Evolutionary conservation across 148 eudicot genomes (phyloP), one percentile per base, ranked within the genome.

Genomic region (Drosera capensis): DNA sequence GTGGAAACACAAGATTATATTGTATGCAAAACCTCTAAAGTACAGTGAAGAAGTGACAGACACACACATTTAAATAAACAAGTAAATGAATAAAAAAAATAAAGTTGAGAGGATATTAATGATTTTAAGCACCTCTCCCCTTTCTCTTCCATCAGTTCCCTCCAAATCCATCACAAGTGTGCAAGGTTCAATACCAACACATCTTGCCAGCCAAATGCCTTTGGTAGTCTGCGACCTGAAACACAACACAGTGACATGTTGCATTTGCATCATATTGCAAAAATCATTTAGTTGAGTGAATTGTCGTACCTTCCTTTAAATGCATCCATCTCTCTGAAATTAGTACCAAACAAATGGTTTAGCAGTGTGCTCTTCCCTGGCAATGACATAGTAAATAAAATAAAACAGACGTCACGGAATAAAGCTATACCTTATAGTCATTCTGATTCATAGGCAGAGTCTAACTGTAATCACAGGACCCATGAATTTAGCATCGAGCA

Each of bases 81-180:
- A n/a, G n/a, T n/a, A n/a, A n/a, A n/a, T n/a, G n/a, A n/a, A n/a
- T n/a, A n/a, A n/a, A n/a, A n/a, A n/a, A n/a, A n/a, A n/a, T n/a
- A n/a, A n/a, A n/a, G n/a, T n/a, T n/a, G n/a, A n/a, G n/a, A n/a
- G n/a, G n/a, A n/a, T n/a, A n/a, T n/a, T n/a, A n/a, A n/a, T n/a
- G n/a, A n/a, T n/a, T n/a, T n/a, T n/a, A n/a, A n/a, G n/a, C 39
- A 80, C 97, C 94, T 88, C 97, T 63, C 97, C 97, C 54, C 97
- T 74, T 73, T 88, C 97, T 78, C 97, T 77, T 57, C 97, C 97
- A 62, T 88, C 97, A 36, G 92, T 88, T 46, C 97, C 97, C 79
- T 88, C 97, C 71, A 83, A 68, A 78, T 88, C 97, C 97, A 88
- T 88, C 11, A 88, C 94, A 60, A 88, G 63, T 19, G 94, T 88